A percentile compares a stretch with the other conserved stretches of the same genome.
Evolutionary conservation across 208 protist species (phyloP).

Genomic region (Acanthamoeba castellanii): DNA sequence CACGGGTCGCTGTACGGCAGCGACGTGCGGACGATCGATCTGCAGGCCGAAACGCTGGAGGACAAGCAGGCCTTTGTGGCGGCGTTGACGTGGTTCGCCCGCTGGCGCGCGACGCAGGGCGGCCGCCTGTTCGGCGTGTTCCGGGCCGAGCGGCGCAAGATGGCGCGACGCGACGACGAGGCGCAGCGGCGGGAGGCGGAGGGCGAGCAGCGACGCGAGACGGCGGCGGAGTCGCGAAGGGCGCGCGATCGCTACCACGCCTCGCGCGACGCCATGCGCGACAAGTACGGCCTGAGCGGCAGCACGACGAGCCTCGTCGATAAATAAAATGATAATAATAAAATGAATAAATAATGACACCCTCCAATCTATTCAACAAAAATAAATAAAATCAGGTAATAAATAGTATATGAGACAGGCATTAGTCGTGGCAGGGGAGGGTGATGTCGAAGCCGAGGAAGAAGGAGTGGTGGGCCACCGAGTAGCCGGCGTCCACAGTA

Average conservation of each 20-base stretch:
- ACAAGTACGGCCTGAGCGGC: constrained; percentile 24
- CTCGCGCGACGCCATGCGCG: constrained; percentile 34
- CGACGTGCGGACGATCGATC: constrained; percentile 8
- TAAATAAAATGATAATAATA: not conserved
- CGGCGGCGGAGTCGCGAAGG: not conserved
- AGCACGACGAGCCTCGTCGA: not conserved
- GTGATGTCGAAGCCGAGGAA: not conserved
- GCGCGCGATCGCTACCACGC: not conserved
- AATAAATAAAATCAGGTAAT: not conserved
- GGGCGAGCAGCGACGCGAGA: not conserved
- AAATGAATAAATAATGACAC: no score
- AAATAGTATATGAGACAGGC: not conserved
- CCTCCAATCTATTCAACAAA: no score
- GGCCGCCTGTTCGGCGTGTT: constrained; percentile 1
- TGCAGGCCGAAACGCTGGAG: constrained; percentile 26
- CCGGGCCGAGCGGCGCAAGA: not conserved
- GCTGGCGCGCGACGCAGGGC: not conserved
- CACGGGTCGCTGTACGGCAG: not conserved
- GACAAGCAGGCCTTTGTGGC: constrained; percentile 49
- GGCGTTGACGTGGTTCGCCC: not conserved
- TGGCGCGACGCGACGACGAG: not conserved
- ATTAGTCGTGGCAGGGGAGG: not conserved
- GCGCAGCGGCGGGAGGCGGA: not conserved
- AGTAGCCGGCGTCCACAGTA: not conserved
- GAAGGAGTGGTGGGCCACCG: not conserved